Conservation (phyloP, 2,329 filamentous ascomycete species). For the Claviceps spartinae region DNA sequence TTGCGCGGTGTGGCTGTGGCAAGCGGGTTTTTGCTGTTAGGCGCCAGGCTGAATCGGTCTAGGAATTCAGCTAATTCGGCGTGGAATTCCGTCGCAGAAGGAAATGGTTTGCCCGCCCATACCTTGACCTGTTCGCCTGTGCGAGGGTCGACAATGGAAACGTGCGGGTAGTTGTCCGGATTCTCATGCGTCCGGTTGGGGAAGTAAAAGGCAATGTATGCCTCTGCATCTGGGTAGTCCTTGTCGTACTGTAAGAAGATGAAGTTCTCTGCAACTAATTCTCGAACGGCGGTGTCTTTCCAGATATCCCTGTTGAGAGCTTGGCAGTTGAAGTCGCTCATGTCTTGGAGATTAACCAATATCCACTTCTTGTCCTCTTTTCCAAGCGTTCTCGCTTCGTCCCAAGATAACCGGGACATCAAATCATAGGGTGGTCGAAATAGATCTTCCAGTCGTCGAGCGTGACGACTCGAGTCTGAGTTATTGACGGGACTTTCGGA, state of each 20-base stretch:
- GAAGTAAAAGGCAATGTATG: slow-evolving; percentile 89
- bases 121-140: slow-evolving; percentile 96
- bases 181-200: slow-evolving; percentile 55
- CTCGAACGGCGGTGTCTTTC: slow-evolving; percentile 70
- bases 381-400: slow-evolving; percentile 70
- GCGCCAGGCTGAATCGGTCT: slow-evolving; percentile 86
- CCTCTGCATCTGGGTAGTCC: slow-evolving; percentile 60
- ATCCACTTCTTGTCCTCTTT: slow-evolving; percentile 90
- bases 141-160: slow-evolving; percentile 86
- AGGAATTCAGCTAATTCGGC: slow-evolving; percentile 90
- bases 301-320: slow-evolving; percentile 88
- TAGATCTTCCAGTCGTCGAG: slow-evolving; percentile 72
- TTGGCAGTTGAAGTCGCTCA: slow-evolving; percentile 88
- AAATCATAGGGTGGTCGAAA: slow-evolving; percentile 88
- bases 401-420: slow-evolving; percentile 69
- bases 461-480: slow-evolving; percentile 46
- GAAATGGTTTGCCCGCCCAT: slow-evolving; percentile 77
- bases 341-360: slow-evolving; percentile 87
- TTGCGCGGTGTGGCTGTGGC: slow-evolving; percentile 50
- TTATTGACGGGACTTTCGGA: slow-evolving; percentile 10
- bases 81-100: slow-evolving; percentile 66
- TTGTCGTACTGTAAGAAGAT: slow-evolving; percentile 92
- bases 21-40: slow-evolving; percentile 85
- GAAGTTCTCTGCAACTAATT: slow-evolving; percentile 83
- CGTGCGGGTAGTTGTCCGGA: slow-evolving; percentile 85